Evolutionary conservation across 805 yeast genomes (phyloP).

Genomic region (Candida parachauliodes): DNA sequence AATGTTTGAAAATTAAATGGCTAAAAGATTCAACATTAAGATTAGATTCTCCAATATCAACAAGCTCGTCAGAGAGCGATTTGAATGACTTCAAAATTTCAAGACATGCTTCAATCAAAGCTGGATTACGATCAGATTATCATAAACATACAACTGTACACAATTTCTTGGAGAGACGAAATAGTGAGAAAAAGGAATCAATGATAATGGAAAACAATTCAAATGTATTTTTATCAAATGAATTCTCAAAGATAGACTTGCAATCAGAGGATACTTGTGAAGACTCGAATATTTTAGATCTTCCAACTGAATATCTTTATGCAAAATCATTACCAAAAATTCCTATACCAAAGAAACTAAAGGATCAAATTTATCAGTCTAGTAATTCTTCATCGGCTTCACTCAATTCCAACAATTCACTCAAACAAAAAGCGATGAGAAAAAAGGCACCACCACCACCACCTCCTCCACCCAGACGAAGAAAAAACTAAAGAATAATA

Average conservation of each 20-base stretch:
- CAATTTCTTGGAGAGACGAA: constrained; percentile 14
- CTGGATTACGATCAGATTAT: constrained; percentile 32
- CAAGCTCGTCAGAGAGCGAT: not conserved
- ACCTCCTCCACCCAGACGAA: constrained; percentile 24
- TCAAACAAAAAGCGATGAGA: constrained; percentile 25
- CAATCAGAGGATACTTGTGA: not conserved
- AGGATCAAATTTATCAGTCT: constrained; percentile 10
- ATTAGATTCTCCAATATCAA: not conserved
- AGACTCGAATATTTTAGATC: constrained; percentile 22
- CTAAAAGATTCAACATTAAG: constrained; percentile 14
- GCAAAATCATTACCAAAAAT: constrained; percentile 19
- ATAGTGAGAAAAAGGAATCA: constrained; percentile 6
- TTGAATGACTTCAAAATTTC: constrained; percentile 2
- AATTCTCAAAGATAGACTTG: not conserved
- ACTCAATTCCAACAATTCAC: constrained; percentile 15
- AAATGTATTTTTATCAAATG: constrained; percentile 22
- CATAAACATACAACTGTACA: constrained; percentile 31
- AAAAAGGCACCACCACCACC: constrained; percentile 43
- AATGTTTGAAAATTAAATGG: constrained; percentile 34
- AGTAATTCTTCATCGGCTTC: constrained; percentile 14
- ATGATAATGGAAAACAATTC: constrained; percentile 22
- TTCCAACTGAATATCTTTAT: constrained; percentile 30
- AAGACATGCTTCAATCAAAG: constrained; percentile 33
- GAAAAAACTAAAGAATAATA: constrained; percentile 6
- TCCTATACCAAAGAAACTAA: constrained; percentile 10